phyloP scores from a whole-genome alignment of 495 filamentous ascomycete genomes.

The Penicillium crystallinum region DNA sequence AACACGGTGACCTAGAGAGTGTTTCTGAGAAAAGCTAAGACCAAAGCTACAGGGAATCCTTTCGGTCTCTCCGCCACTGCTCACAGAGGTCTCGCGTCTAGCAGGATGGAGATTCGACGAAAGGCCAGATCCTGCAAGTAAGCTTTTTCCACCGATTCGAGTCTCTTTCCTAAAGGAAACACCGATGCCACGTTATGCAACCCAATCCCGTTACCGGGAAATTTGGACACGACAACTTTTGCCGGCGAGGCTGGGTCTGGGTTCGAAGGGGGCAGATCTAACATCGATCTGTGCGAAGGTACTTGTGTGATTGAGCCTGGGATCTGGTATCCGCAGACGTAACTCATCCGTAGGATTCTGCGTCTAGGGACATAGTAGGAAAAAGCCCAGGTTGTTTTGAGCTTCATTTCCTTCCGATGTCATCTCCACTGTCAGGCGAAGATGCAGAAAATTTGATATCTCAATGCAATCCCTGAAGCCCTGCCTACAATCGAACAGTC shows the following conservation, averaged over 20 bases:
- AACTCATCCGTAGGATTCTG: not conserved
- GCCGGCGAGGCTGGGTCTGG: slow-evolving; percentile 4
- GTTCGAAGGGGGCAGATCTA: not conserved
- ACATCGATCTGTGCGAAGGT: slow-evolving; percentile 5
- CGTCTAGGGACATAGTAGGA: not conserved
- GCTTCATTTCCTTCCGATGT: slow-evolving; percentile 1
- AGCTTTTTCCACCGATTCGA: slow-evolving; percentile 15
- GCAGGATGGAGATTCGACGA: not conserved
- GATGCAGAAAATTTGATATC: not conserved
- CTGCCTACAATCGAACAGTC: not conserved
- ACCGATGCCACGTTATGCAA: slow-evolving; percentile 28
- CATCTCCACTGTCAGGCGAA: slow-evolving; percentile 6
- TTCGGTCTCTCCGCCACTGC: not conserved
- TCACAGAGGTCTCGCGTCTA: not conserved
- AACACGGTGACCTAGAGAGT: slow-evolving; percentile 14
- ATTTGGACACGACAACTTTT: slow-evolving; percentile 7
- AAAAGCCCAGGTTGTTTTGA: not conserved
- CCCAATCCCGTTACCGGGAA: slow-evolving; percentile 22
- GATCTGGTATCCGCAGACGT: slow-evolving; percentile 1
- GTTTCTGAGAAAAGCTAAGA: not conserved
- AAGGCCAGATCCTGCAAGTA: slow-evolving; percentile 2
- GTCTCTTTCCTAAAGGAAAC: slow-evolving; percentile 22
- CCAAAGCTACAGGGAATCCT: not conserved
- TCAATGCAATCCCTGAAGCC: not conserved
- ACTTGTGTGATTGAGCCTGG: slow-evolving; percentile 1